Evolutionary conservation across 805 yeast genomes (phyloP), one percentile per base, ranked within the genome.

Genomic region (Suhomyces tanzawaensis): DNA sequence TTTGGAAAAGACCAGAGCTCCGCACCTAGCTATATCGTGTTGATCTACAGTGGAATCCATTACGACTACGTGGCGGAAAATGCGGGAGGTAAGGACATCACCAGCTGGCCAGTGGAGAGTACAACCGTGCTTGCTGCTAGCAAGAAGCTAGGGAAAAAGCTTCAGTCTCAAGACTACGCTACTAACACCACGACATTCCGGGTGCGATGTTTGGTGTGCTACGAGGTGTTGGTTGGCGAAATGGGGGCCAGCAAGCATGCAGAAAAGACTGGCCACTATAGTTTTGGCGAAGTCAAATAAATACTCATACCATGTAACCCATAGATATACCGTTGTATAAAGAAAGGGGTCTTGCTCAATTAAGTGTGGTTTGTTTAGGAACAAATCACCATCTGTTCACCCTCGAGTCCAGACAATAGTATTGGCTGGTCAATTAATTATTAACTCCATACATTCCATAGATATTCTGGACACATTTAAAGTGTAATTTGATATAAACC

Each of bases 41-140:
- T 85, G 15, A 58, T 81, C 7, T 85, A 83, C 52, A 72, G 76
- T 27, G 93, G 93, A 0, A 74, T 84, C 34, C 95, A 85, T 59
- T 85, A 83, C 55, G 93, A 85, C 55, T 64, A 81, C 1, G 65
- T 79, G 23, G 76, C 37, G 4, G 28, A 26, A 16, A 34, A 28
- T 9, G 23, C 12, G 5, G 16, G n/a, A 17, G 23, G 34, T 8
- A 11, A 22, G 12, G 32, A 34, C 15, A 19, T 31, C 19, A 39
- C 44, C 27, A 8, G 11, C 18, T 79, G 82, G 57, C 55, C 60
- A 14, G 49, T 52, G 7, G 58, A 55, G 3, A 52, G 48, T 3
- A 44, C 60, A 4, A 71, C 63, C 3, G 56, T 80, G 4, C 44
- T 66, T 9, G 59, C 53, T 4, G 67, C 71, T 3, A 58, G 74